Percentiles rank a stretch among this genome's conserved stretches.
Conservation (phyloP, 139 green algal genomes). For the Nannochloris sp. region DNA sequence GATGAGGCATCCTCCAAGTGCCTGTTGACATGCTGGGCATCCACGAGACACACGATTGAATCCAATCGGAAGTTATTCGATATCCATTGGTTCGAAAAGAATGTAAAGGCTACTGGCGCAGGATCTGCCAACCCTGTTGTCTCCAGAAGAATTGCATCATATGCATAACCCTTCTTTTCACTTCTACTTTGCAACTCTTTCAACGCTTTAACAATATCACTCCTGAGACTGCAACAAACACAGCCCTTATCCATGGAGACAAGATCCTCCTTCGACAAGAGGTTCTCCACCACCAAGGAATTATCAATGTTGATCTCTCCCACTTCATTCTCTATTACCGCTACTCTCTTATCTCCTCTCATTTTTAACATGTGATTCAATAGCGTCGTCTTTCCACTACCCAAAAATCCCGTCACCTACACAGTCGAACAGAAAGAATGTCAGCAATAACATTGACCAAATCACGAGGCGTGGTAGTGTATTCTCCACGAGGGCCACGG, state of each 20-base stretch:
- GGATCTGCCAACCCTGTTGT: conserved; percentile 80
- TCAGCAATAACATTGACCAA: neutral
- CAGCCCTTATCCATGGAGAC: conserved; percentile 74
- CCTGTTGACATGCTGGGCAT: conserved; percentile 45
- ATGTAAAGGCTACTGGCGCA: conserved; percentile 74
- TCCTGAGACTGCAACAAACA: conserved; percentile 74
- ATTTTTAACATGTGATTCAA: conserved; percentile 69
- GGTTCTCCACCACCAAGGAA: conserved; percentile 33
- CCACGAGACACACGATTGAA: conserved; percentile 70
- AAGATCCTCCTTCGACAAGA: conserved; percentile 70
- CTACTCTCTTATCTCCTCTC: conserved; percentile 46
- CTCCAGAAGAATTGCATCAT: conserved; percentile 67
- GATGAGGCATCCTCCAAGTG: conserved; percentile 6
- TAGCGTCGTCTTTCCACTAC: conserved; percentile 60
- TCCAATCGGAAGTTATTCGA: conserved; percentile 61
- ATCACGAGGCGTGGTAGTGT: neutral
- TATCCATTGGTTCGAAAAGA: conserved; percentile 81
- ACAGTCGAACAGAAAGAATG: neutral
- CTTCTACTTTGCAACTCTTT: conserved; percentile 49
- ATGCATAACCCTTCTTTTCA: conserved; percentile 7
- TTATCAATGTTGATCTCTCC: conserved; percentile 85
- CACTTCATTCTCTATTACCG: conserved; percentile 78
- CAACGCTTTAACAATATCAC: conserved; percentile 74
- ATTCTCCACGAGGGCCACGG: neutral
- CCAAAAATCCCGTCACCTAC: conserved; percentile 50